Evolutionary conservation across 805 yeast genomes (phyloP).

Genomic region (Cyberlindnera saturnus): DNA sequence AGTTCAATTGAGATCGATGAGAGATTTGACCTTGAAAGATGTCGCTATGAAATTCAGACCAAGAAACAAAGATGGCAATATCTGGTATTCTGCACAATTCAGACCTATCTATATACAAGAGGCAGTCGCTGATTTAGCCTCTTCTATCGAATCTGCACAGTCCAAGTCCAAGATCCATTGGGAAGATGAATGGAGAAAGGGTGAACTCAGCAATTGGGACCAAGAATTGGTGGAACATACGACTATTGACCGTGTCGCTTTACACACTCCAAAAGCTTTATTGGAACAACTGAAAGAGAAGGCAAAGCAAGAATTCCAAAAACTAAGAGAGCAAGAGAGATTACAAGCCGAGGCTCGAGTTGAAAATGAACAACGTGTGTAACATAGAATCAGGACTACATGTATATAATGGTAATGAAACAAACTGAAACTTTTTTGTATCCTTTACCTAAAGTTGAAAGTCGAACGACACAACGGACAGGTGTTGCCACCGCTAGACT

Average conservation of each 20-base stretch:
- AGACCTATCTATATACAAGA: constrained; percentile 90
- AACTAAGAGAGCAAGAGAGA: constrained; percentile 2
- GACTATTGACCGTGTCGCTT: constrained; percentile 43
- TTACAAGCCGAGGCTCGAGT: not conserved
- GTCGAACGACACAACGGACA: constrained; percentile 90
- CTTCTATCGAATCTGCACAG: constrained; percentile 59
- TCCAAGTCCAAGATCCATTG: constrained; percentile 48
- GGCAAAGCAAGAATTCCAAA: constrained; percentile 23
- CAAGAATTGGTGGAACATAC: constrained; percentile 51
- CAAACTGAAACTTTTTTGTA: not conserved
- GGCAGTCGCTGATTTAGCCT: constrained; percentile 77
- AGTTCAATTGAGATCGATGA: constrained; percentile 63
- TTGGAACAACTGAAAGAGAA: constrained; percentile 47
- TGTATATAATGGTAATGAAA: too few species aligned
- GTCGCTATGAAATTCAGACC: constrained; percentile 65
- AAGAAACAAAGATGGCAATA: constrained; percentile 69
- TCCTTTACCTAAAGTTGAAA: constrained; percentile 37
- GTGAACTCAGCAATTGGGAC: constrained; percentile 72
- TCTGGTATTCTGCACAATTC: constrained; percentile 83
- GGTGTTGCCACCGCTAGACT: constrained; percentile 84
- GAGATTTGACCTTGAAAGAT: constrained; percentile 57
- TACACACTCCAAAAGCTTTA: constrained; percentile 63
- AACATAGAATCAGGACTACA: not conserved
- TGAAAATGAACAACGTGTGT: constrained; percentile 3
- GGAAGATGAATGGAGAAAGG: constrained; percentile 87